Evolutionary conservation across 805 yeast genomes (phyloP).

Genomic region (Ogataea haglerorum): DNA sequence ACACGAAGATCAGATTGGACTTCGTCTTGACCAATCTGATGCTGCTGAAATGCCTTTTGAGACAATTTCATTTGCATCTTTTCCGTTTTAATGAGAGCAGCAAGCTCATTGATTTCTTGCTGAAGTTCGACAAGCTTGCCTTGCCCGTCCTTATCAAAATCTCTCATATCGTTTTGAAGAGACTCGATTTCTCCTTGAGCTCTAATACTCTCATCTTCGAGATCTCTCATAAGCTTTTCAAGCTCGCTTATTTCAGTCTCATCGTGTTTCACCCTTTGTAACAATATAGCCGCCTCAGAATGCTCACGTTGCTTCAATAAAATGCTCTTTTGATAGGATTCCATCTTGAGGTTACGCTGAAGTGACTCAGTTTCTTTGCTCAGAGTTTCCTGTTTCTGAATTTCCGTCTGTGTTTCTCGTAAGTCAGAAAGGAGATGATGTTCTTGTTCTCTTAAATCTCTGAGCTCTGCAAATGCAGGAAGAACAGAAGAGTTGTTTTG

Average conservation of each 20-base stretch:
- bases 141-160: slow-evolving; percentile 76
- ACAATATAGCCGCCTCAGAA: slow-evolving; percentile 54
- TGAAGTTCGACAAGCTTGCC: slow-evolving; percentile 68
- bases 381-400: slow-evolving; percentile 41
- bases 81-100: slow-evolving; percentile 32
- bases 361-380: slow-evolving; percentile 49
- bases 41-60: slow-evolving; percentile 55
- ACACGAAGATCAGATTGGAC: slow-evolving; percentile 50
- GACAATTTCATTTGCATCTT: slow-evolving; percentile 43
- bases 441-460: slow-evolving; percentile 42
- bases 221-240: slow-evolving; percentile 35
- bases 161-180: slow-evolving; percentile 75
- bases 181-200: slow-evolving; percentile 43
- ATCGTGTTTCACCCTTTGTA: slow-evolving; percentile 47
- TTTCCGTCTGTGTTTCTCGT: slow-evolving; percentile 34
- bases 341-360: slow-evolving; percentile 56
- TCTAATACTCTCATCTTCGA: slow-evolving; percentile 30
- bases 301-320: slow-evolving; percentile 52
- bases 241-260: slow-evolving; percentile 44
- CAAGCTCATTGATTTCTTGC: slow-evolving; percentile 44
- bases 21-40: slow-evolving; percentile 72
- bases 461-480: slow-evolving; percentile 59
- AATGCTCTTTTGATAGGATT: slow-evolving; percentile 55
- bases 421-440: slow-evolving; percentile 39
- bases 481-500: slow-evolving; percentile 56